Conservation (phyloP, 2,329 filamentous ascomycete species). For the Fusarium sp. region DNA sequence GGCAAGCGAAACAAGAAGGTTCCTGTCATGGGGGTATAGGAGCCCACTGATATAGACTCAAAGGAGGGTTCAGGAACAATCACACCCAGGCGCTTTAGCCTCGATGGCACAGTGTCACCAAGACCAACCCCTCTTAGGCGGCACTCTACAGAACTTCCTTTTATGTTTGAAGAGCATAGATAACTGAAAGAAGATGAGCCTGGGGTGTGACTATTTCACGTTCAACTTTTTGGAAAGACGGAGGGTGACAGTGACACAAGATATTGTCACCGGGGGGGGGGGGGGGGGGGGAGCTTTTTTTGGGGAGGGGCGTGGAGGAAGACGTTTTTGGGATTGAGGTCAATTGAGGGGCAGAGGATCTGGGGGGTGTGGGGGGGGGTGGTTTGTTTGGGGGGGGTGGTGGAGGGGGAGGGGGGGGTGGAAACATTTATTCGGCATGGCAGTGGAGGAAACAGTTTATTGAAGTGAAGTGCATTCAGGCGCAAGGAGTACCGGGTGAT, state of each 20-base stretch:
- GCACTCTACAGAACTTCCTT: constrained; percentile 33
- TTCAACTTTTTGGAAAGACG: constrained; percentile 27
- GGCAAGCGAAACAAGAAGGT: constrained; percentile 75
- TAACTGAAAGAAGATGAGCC: constrained; percentile 12
- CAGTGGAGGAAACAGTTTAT: constrained; percentile 17
- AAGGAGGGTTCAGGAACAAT: constrained; percentile 3
- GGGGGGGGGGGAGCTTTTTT: too few species aligned
- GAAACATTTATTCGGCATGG: constrained; percentile 6
- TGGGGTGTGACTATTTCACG: constrained; percentile 10
- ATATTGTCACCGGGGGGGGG: not conserved
- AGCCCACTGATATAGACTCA: constrained; percentile 26
- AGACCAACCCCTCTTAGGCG: constrained; percentile 17
- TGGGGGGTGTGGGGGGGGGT: too few species aligned
- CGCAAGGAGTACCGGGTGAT: constrained; percentile 47
- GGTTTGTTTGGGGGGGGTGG: too few species aligned
- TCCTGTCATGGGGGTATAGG: constrained; percentile 58
- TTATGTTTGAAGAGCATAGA: constrained; percentile 30
- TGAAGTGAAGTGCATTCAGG: constrained; percentile 37
- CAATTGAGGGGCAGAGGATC: too few species aligned
- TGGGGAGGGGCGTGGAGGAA: too few species aligned
- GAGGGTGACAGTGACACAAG: not conserved
- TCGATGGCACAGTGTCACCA: constrained; percentile 31
- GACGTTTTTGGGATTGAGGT: too few species aligned
- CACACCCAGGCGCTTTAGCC: constrained; percentile 16
- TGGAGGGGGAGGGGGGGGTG: too few species aligned